These are phyloP conservation scores for Talaromyces sp. DNA, from an alignment of 2,329 filamentous ascomycete species.

Conservation along the genomic window DNA sequence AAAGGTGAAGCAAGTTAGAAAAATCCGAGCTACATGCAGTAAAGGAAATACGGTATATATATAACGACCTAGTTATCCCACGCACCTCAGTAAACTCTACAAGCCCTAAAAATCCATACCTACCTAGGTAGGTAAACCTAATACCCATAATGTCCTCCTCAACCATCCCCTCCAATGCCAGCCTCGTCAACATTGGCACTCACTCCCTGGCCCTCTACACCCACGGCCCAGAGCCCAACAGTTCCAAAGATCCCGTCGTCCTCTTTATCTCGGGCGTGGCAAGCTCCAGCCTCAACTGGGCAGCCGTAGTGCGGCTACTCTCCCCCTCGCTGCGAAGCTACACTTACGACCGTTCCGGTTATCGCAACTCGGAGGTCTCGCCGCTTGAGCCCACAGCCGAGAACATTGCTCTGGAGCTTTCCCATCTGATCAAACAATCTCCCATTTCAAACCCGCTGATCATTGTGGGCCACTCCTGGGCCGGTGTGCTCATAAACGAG, in stretches of 20 bases:
- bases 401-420: conserved; percentile 15
- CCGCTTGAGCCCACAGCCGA: conserved; percentile 14
- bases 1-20: too few relatives aligned
- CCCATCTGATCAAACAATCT: conserved; percentile 8
- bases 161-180: conserved; percentile 16
- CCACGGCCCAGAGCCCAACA: conserved; percentile 16
- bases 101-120: too few relatives aligned
- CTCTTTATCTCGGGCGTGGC: conserved; percentile 16
- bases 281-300: conserved; percentile 17
- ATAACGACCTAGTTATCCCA: too few relatives aligned
- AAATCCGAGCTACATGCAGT: too few relatives aligned
- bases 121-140: too few relatives aligned
- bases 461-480: conserved; percentile 18
- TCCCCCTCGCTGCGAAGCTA: conserved; percentile 13
- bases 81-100: too few relatives aligned
- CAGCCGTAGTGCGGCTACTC: conserved; percentile 14
- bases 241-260: conserved; percentile 8
- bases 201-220: conserved; percentile 17
- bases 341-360: conserved; percentile 18
- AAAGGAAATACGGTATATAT: too few relatives aligned
- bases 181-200: conserved; percentile 15
- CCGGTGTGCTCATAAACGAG: conserved; percentile 17
- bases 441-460: conserved; percentile 15
- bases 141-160: conserved; percentile 15
- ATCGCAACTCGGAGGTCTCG: conserved; percentile 13